Conservation (phyloP, 2,329 filamentous ascomycete species). For the Cordyceps cicadae region DNA sequence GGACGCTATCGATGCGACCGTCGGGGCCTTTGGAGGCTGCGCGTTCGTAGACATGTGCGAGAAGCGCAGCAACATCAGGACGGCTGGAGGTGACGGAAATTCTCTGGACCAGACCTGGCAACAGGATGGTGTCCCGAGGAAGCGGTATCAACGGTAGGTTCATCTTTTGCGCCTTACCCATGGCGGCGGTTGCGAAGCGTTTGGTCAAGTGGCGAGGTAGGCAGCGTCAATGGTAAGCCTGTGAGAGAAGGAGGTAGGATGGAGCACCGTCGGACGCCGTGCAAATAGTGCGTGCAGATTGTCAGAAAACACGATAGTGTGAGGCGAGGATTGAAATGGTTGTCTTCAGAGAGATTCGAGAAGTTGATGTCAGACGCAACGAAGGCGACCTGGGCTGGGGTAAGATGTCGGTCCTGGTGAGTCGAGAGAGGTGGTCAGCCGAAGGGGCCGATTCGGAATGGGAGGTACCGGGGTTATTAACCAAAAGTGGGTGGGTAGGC, state of each 20-base stretch:
- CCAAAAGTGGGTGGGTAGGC: background rate
- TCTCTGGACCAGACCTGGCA: constrained; percentile 78
- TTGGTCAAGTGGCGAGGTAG: background rate
- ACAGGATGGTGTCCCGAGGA: constrained; percentile 68
- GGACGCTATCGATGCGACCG: constrained; percentile 57
- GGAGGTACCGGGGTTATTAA: background rate
- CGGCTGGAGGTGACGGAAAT: constrained; percentile 73
- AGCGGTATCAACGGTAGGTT: constrained; percentile 73
- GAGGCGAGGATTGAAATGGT: background rate
- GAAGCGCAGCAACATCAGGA: constrained; percentile 78
- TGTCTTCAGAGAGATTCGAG: background rate
- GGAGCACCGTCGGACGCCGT: background rate
- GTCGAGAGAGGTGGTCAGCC: background rate
- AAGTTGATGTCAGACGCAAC: constrained; percentile 6
- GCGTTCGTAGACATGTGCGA: constrained; percentile 76
- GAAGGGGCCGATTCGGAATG: background rate
- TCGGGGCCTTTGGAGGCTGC: constrained; percentile 59
- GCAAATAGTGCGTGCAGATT: background rate
- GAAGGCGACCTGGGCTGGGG: background rate
- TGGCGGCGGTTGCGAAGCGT: constrained; percentile 18
- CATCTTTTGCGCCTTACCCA: constrained; percentile 34
- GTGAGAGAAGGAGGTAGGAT: background rate
- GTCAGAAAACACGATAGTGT: background rate
- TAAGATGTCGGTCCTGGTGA: background rate
- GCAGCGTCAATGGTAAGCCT: constrained; percentile 2